These are phyloP conservation scores for Ricinus communis DNA, from an alignment of 345 rosid species.

Conservation along the genomic window DNA sequence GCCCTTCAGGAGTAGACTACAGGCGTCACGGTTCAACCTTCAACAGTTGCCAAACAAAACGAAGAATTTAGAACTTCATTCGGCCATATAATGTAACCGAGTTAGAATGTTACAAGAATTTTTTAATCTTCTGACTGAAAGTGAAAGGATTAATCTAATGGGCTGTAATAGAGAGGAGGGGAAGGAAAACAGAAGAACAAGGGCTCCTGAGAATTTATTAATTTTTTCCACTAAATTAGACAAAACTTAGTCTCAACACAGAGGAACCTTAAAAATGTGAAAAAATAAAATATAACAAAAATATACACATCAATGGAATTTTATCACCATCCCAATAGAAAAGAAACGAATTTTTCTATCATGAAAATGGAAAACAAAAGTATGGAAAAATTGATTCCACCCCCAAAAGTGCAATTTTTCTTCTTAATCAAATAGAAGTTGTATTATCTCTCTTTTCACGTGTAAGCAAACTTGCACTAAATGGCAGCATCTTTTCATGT, in stretches of 20 bases:
- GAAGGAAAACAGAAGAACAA: background rate
- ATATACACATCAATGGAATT: conserved; percentile 7
- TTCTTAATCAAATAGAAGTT: conserved; percentile 1
- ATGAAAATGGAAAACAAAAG: conserved; percentile 11
- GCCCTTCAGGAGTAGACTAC: no score
- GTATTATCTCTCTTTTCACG: background rate
- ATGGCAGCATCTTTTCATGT: conserved; percentile 6
- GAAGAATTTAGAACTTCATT: no score
- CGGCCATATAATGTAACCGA: no score
- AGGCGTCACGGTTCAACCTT: no score
- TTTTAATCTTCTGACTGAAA: no score
- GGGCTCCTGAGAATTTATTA: background rate
- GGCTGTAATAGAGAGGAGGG: no score
- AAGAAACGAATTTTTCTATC: conserved; percentile 2
- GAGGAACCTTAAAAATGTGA: background rate
- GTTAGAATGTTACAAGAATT: no score
- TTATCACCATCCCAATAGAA: conserved; percentile 13
- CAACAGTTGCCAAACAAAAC: no score
- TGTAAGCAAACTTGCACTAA: background rate
- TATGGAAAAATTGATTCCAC: conserved; percentile 15
- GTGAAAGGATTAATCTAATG: no score
- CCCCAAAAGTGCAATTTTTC: conserved; percentile 5
- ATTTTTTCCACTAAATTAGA: background rate
- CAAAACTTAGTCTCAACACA: background rate
- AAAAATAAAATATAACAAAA: background rate